These are phyloP conservation scores for Parsonsia alboflavescens DNA, from an alignment of 257 asterid genomes.

Conservation along the genomic window DNA sequence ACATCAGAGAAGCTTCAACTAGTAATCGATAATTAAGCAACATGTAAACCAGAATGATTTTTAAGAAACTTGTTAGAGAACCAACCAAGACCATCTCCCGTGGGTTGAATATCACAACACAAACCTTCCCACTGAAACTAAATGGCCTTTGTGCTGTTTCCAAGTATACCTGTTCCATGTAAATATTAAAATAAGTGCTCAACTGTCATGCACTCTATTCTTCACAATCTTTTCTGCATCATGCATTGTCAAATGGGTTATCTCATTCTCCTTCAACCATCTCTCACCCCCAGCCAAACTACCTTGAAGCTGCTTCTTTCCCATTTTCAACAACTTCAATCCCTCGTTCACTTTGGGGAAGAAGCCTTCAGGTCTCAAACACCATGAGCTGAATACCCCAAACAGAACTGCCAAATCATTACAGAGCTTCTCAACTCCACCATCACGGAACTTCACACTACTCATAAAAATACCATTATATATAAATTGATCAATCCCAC, in stretches of 20 bases:
- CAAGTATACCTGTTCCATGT: not conserved
- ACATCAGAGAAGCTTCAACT: not conserved
- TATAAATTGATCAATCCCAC: slow-evolving; percentile 58
- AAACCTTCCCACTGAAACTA: not conserved
- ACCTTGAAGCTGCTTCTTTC: slow-evolving; percentile 39
- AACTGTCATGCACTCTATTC: slow-evolving; percentile 45
- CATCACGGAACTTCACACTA: slow-evolving; percentile 54
- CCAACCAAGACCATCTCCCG: not conserved
- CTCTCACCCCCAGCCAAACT: slow-evolving; percentile 54
- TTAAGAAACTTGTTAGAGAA: not conserved
- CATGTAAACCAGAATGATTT: not conserved
- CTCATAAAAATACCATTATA: slow-evolving; percentile 48
- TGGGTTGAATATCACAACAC: not conserved
- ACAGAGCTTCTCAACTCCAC: slow-evolving; percentile 66
- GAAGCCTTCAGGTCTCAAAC: slow-evolving; percentile 94
- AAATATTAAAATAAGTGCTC: not conserved
- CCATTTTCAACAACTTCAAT: slow-evolving; percentile 63
- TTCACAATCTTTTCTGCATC: slow-evolving; percentile 68
- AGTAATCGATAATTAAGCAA: not conserved
- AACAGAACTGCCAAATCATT: slow-evolving; percentile 62
- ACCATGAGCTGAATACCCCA: slow-evolving; percentile 66
- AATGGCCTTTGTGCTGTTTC: not conserved
- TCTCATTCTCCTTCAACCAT: slow-evolving; percentile 73
- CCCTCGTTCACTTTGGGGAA: slow-evolving; percentile 72
- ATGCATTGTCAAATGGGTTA: slow-evolving; percentile 46